Evolutionary conservation across 192 early-diverging fungal genomes (phyloP).

Genomic region (Geranomyces michiganensis): DNA sequence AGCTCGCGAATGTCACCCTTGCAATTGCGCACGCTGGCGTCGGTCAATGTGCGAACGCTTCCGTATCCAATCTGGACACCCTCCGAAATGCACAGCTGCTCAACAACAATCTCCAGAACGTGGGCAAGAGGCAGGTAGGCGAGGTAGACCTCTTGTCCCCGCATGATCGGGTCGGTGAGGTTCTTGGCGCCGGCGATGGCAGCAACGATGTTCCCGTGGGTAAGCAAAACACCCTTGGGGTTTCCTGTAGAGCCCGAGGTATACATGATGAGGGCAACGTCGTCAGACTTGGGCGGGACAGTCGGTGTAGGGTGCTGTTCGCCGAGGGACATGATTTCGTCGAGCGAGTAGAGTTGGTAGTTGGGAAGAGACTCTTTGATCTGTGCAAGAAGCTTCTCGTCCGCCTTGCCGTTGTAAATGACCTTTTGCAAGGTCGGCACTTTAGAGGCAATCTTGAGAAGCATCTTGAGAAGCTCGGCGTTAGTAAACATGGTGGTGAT

Average conservation of each 20-base stretch:
- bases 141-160: conserved; percentile 33
- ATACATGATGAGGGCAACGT: conserved; percentile 83
- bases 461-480: conserved; percentile 67
- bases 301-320: conserved; percentile 64
- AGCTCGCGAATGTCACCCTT: conserved; percentile 71
- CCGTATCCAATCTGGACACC: conserved; percentile 66
- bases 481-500: conserved; percentile 74
- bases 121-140: conserved; percentile 72
- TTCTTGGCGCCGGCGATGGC: conserved; percentile 67
- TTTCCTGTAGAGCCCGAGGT: conserved; percentile 83
- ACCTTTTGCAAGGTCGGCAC: conserved; percentile 67
- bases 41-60: conserved; percentile 66
- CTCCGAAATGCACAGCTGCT: conserved; percentile 38
- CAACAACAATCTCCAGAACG: conserved; percentile 43
- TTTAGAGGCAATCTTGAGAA: conserved; percentile 61
- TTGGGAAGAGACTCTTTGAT: conserved; percentile 45
- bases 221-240: conserved; percentile 89
- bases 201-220: conserved; percentile 82
- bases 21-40: conserved; percentile 66
- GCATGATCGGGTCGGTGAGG: conserved; percentile 52
- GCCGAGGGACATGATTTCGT: conserved; percentile 70
- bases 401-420: conserved; percentile 71
- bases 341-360: conserved; percentile 62
- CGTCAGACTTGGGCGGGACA: conserved; percentile 68
- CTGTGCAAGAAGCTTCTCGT: conserved; percentile 32